Conservation (phyloP, 768 basidiomycete genomes). For the Macrolepiota albuminosa region DNA sequence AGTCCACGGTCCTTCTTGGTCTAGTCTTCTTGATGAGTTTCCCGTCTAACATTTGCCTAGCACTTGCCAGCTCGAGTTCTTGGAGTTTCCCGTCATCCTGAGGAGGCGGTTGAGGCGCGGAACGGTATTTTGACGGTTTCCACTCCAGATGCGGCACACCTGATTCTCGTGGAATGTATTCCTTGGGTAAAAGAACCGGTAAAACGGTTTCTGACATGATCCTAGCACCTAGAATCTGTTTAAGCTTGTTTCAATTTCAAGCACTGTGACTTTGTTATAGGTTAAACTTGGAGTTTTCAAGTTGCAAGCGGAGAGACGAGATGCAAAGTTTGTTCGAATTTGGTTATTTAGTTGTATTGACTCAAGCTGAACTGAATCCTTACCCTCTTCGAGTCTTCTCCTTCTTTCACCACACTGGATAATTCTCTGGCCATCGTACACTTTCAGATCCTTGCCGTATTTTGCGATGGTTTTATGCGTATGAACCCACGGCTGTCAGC, state of each 20-base stretch:
- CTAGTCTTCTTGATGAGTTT: constrained; percentile 87
- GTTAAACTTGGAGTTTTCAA: neutral
- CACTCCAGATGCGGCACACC: constrained; percentile 54
- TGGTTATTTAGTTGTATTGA: neutral
- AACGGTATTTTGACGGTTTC: constrained; percentile 67
- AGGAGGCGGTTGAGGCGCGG: constrained; percentile 74
- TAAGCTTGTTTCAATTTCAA: neutral
- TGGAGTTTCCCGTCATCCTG: constrained; percentile 70
- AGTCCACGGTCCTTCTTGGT: constrained; percentile 93
- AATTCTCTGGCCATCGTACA: neutral
- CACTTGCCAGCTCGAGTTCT: constrained; percentile 76
- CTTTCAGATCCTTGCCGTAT: neutral
- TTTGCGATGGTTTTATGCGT: neutral
- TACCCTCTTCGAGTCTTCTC: no score
- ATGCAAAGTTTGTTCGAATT: neutral
- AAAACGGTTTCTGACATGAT: constrained; percentile 23
- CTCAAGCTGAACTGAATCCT: neutral
- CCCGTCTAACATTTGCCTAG: constrained; percentile 69
- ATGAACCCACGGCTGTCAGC: neutral
- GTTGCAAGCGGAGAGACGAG: neutral
- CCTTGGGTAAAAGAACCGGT: constrained; percentile 53
- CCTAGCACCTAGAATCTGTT: neutral
- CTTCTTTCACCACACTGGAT: neutral
- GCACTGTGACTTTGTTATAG: neutral
- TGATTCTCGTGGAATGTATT: constrained; percentile 29